Percentiles rank a stretch among this genome's conserved stretches.
Conservation (phyloP, 306 rosid species). For the Neltuma alba region DNA sequence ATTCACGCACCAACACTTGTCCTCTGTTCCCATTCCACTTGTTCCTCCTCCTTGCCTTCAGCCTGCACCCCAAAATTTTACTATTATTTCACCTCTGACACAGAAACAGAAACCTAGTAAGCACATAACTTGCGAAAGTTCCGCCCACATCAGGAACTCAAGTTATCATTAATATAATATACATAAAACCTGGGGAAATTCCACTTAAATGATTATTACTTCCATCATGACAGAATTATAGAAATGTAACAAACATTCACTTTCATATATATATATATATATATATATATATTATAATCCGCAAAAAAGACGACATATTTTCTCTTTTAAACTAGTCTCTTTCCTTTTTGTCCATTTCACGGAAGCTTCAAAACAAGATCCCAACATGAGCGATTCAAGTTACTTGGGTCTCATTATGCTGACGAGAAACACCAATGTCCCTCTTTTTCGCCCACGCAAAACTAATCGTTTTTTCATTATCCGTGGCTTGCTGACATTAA, state of each 20-base stretch:
- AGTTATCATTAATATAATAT: no score
- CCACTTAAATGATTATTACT: not conserved
- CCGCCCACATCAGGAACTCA: not conserved
- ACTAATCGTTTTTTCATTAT: slow-evolving; percentile 31
- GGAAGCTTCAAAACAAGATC: slow-evolving; percentile 30
- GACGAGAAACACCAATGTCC: slow-evolving; percentile 41
- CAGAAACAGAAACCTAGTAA: not conserved
- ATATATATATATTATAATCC: not conserved
- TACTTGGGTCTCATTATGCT: slow-evolving; percentile 40
- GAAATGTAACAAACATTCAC: not conserved
- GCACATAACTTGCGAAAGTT: not conserved
- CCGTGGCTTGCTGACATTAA: slow-evolving; percentile 8
- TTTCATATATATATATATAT: no score
- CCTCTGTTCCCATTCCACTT: not conserved
- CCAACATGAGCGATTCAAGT: slow-evolving; percentile 16
- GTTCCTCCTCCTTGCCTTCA: not conserved
- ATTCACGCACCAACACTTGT: not conserved
- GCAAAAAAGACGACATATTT: not conserved
- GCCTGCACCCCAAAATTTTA: not conserved
- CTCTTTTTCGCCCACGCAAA: slow-evolving; percentile 43
- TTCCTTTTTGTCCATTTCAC: slow-evolving; percentile 31
- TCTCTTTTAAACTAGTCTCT: not conserved
- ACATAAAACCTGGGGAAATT: no score
- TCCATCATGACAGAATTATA: not conserved
- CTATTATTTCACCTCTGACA: not conserved